These are phyloP conservation scores for Malus hybrid DNA, from an alignment of 331 rosid genomes.

Conservation along the genomic window DNA sequence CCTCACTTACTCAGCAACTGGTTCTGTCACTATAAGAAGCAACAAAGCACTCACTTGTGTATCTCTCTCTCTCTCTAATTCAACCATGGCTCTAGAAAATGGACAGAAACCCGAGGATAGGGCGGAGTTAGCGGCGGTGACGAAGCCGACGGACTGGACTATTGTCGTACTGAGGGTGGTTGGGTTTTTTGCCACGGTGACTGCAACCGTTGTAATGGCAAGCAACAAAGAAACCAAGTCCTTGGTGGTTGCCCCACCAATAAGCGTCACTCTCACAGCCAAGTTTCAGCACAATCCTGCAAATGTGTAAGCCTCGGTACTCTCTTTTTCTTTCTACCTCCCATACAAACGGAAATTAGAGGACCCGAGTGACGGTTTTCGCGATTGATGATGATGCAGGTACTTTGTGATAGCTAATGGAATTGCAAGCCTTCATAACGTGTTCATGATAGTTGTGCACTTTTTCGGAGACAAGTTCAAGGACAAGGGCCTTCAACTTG, in stretches of 20 bases:
- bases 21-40: slow-evolving; percentile 14
- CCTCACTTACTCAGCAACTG: slow-evolving; percentile 23
- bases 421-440: slow-evolving; percentile 66
- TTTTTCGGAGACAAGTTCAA: slow-evolving; percentile 40
- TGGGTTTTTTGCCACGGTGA: slow-evolving; percentile 56
- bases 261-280: slow-evolving; percentile 49
- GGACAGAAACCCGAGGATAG: slow-evolving; percentile 31
- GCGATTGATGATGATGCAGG: slow-evolving; percentile 24
- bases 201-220: slow-evolving; percentile 81
- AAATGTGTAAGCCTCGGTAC: slow-evolving; percentile 48
- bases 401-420: slow-evolving; percentile 78
- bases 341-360: neutral
- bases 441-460: slow-evolving; percentile 50
- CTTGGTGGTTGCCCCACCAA: slow-evolving; percentile 52
- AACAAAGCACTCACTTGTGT: neutral
- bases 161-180: slow-evolving; percentile 45
- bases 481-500: slow-evolving; percentile 56
- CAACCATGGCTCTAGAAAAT: slow-evolving; percentile 40
- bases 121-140: neutral
- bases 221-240: slow-evolving; percentile 56
- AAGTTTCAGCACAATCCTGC: slow-evolving; percentile 77
- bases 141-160: slow-evolving; percentile 31
- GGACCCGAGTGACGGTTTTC: neutral
- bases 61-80: neutral
- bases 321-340: neutral